These are phyloP conservation scores for Gorgonomyces haynaldii DNA, from an alignment of 192 early-diverging fungal genomes.

Conservation along the genomic window DNA sequence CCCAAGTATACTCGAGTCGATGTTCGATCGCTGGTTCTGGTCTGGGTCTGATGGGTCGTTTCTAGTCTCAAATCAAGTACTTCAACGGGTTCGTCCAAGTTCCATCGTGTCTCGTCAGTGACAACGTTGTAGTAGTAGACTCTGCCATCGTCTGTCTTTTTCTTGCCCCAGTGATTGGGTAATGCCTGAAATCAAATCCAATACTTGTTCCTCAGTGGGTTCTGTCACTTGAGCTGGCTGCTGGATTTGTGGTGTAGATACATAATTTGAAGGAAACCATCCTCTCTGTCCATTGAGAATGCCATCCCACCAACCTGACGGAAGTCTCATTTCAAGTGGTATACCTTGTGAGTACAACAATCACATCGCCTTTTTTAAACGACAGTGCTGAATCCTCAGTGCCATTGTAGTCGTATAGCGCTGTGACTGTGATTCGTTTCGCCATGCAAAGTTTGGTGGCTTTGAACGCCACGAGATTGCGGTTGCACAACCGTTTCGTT, in stretches of 20 bases:
- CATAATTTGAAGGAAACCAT: conserved; percentile 34
- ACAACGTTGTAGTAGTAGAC: conserved; percentile 1
- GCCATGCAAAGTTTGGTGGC: too few relatives aligned
- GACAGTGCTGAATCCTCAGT: conserved; percentile 64
- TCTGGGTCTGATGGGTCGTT: neutral
- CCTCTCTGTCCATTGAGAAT: conserved; percentile 62
- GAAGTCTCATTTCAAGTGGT: conserved; percentile 26
- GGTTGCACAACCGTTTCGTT: too few relatives aligned
- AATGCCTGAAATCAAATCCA: neutral
- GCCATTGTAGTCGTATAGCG: conserved; percentile 73
- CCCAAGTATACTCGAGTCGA: conserved; percentile 25
- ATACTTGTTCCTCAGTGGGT: neutral
- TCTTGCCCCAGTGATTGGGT: conserved; percentile 2
- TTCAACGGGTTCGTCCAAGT: neutral
- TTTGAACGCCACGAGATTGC: too few relatives aligned
- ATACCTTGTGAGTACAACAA: conserved; percentile 72
- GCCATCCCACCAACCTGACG: conserved; percentile 98
- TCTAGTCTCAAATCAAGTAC: neutral
- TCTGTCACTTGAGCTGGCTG: neutral
- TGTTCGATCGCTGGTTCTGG: neutral
- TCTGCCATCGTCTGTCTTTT: neutral
- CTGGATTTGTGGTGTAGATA: conserved; percentile 9
- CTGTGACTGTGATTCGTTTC: conserved; percentile 20
- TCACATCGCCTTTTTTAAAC: conserved; percentile 75
- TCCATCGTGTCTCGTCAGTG: conserved; percentile 8